A percentile compares a stretch with the other conserved stretches of the same genome.
Evolutionary conservation across 441 rosid genomes (phyloP).

Genomic region (Erodium chrysanthum): DNA sequence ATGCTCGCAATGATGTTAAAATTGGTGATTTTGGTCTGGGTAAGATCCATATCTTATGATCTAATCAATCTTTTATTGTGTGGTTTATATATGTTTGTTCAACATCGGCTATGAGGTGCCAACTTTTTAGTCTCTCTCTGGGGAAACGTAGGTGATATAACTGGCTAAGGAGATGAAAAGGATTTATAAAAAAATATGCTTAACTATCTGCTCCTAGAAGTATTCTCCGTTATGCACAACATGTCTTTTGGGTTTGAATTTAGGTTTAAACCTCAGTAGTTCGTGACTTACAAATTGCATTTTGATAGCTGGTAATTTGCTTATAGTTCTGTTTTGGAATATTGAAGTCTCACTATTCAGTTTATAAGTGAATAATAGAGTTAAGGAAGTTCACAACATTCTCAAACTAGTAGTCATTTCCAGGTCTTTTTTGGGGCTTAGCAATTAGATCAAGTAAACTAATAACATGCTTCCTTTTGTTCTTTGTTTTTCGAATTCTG

Average conservation of each 20-base stretch:
- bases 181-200: not conserved
- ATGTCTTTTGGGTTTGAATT: not conserved
- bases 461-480: not conserved
- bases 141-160: not conserved
- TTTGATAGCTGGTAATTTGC: not conserved
- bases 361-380: not conserved
- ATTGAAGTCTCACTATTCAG: not conserved
- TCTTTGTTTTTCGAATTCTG: not conserved
- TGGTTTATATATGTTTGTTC: not conserved
- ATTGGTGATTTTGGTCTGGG: slow-evolving; percentile 99
- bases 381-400: not conserved
- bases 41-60: slow-evolving; percentile 30
- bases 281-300: not conserved
- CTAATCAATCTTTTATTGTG: slow-evolving; percentile 5
- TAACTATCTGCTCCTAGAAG: not conserved
- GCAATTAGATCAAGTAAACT: slow-evolving; percentile 3
- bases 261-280: not conserved
- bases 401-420: not conserved
- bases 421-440: not conserved
- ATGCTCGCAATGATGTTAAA: slow-evolving; percentile 88
- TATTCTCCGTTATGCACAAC: not conserved
- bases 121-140: not conserved
- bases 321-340: not conserved
- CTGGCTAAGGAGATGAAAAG: not conserved
- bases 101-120: not conserved